Percentiles rank a stretch among this genome's conserved stretches.
Conservation (phyloP, 306 rosid genomes). For the Lupinus albus region DNA sequence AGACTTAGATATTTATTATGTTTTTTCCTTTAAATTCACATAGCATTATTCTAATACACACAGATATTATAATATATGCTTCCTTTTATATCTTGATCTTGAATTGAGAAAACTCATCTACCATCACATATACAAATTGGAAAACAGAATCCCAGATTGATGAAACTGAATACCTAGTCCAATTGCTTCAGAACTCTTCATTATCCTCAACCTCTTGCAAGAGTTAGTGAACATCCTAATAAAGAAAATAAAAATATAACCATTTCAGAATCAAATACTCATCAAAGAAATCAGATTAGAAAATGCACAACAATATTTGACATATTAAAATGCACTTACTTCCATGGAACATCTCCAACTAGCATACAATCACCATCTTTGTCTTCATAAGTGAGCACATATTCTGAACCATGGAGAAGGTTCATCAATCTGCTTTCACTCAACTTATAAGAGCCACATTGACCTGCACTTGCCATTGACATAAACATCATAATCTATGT, state of each 20-base stretch:
- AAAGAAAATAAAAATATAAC: conserved; percentile 39
- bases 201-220: conserved; percentile 90
- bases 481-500: neutral
- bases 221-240: conserved; percentile 84
- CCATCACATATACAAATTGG: too few relatives aligned
- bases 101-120: too few relatives aligned
- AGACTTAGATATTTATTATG: neutral
- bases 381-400: conserved; percentile 94
- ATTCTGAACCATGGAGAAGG: conserved; percentile 91
- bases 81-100: too few relatives aligned
- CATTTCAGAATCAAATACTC: conserved; percentile 25
- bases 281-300: conserved; percentile 19
- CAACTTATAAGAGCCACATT: conserved; percentile 71
- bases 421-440: conserved; percentile 81
- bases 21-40: too few relatives aligned
- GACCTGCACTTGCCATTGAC: conserved; percentile 62
- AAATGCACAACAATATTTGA: neutral
- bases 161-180: conserved; percentile 84
- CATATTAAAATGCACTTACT: conserved; percentile 56
- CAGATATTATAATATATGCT: too few relatives aligned
- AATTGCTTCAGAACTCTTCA: conserved; percentile 95
- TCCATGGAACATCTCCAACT: conserved; percentile 98
- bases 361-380: conserved; percentile 98
- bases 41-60: too few relatives aligned
- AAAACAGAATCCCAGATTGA: too few relatives aligned